Conservation (phyloP, 495 filamentous ascomycete species). For the Rhizodiscina lignyota region DNA sequence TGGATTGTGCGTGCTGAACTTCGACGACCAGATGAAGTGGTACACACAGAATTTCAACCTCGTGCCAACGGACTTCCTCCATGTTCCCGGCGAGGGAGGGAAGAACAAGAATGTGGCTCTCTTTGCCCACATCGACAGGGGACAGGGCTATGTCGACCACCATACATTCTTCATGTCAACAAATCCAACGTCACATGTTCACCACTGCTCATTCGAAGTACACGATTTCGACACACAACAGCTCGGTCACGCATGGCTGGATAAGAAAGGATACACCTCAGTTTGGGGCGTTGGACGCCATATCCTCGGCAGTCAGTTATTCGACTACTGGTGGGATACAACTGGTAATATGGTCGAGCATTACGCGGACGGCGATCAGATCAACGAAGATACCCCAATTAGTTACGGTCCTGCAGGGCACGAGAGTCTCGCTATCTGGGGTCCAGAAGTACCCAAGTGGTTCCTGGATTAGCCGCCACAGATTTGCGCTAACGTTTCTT, state of each 20-base stretch:
- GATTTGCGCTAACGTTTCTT: too few species aligned
- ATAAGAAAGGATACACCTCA: slow-evolving; percentile 41
- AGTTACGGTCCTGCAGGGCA: background rate
- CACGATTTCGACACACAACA: slow-evolving; percentile 63
- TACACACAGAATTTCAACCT: slow-evolving; percentile 56
- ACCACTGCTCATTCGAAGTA: slow-evolving; percentile 60
- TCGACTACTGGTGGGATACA: slow-evolving; percentile 58
- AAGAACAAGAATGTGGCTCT: slow-evolving; percentile 36
- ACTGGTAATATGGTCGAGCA: slow-evolving; percentile 13
- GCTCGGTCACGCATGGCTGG: slow-evolving; percentile 57
- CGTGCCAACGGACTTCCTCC: slow-evolving; percentile 35
- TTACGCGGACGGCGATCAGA: slow-evolving; percentile 18
- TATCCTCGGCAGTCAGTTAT: slow-evolving; percentile 44
- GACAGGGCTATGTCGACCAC: slow-evolving; percentile 45
- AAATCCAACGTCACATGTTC: slow-evolving; percentile 41
- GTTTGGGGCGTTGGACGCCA: slow-evolving; percentile 63
- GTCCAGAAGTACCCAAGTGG: slow-evolving; percentile 6
- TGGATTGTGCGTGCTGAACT: slow-evolving; percentile 42
- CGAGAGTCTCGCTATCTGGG: slow-evolving; percentile 6
- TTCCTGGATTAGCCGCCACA: too few species aligned
- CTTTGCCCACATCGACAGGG: slow-evolving; percentile 51
- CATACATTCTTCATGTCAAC: too few species aligned
- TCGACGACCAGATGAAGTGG: slow-evolving; percentile 38
- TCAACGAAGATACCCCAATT: slow-evolving; percentile 15
- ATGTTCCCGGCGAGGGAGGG: slow-evolving; percentile 20